Evolutionary conservation across 2,329 filamentous ascomycete genomes (phyloP).

Genomic region (Calcarisporium arbuscula): DNA sequence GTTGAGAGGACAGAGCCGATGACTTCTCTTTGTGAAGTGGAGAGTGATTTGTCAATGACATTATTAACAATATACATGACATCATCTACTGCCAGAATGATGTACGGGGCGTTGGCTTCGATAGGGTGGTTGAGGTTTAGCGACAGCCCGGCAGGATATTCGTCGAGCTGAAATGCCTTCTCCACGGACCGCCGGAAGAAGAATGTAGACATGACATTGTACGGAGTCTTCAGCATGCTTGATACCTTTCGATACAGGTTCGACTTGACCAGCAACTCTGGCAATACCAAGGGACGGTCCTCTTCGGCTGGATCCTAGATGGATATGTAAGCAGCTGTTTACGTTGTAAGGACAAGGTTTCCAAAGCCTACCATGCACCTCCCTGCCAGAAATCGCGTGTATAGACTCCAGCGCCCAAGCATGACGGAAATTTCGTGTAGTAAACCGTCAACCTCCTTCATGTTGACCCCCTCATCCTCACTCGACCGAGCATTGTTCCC

Average conservation of each 20-base stretch:
- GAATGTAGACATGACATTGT: slow-evolving; percentile 90
- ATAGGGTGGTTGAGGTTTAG: slow-evolving; percentile 67
- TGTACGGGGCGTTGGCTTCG: slow-evolving; percentile 75
- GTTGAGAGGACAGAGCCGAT: slow-evolving; percentile 73
- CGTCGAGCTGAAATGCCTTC: slow-evolving; percentile 95
- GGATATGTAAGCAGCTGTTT: too few species aligned
- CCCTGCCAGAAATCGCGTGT: slow-evolving; percentile 78
- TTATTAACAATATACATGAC: slow-evolving; percentile 99
- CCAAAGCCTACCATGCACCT: slow-evolving; percentile 75
- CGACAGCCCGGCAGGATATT: slow-evolving; percentile 72
- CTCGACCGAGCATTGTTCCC: slow-evolving; percentile 51
- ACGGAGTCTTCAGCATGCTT: slow-evolving; percentile 68
- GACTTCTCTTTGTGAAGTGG: slow-evolving; percentile 76
- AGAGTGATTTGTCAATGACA: slow-evolving; percentile 77
- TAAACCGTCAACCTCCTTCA: slow-evolving; percentile 89
- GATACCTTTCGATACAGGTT: slow-evolving; percentile 74
- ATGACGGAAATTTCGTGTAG: slow-evolving; percentile 86
- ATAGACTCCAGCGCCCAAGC: slow-evolving; percentile 89
- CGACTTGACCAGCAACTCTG: slow-evolving; percentile 70
- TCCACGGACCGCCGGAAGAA: slow-evolving; percentile 96
- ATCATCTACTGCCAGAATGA: slow-evolving; percentile 93
- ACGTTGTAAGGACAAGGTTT: slow-evolving; percentile 12
- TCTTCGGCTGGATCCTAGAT: slow-evolving; percentile 46
- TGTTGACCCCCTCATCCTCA: slow-evolving; percentile 90
- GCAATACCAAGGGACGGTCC: slow-evolving; percentile 55